Base-by-base conservation (phyloP, 192 early-diverging fungal genomes). In the Dimargaris cristalligena region DNA sequence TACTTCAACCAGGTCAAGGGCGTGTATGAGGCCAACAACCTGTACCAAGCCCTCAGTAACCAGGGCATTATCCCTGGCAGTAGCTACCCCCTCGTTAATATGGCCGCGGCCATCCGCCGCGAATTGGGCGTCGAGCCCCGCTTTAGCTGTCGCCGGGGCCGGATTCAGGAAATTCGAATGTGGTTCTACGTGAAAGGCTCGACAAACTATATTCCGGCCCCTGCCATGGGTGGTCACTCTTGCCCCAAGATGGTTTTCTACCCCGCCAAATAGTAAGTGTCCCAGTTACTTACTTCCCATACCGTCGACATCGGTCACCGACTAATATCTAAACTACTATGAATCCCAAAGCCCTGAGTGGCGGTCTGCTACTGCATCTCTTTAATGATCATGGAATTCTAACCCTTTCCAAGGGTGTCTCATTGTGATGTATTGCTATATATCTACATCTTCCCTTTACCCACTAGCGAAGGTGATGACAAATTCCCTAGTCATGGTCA, bases 111-210 rank as follows among this genome's bases (percentile, higher is more conserved):
- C 22, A 28, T 60, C 31, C 41, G 41, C 6, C 31, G 47, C 18
- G 66, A 60, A 4, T 70, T 64, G 62, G 67, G 71, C 22, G 62
- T 75, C n/a, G 71, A 70, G 31, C 66, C 74, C 22, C 72, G 68
- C n/a, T 63, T 72, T 13, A 65, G 61, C 49, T 75, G 74, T 57
- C 44, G 57, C 6, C 65, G 68, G n/a, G 16, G 68, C 0, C 46
- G 62, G 6, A 47, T 75, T 34, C 67, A 72, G 55, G 74, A 75
- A 35, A 65, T 75, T 8, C 62, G 48, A 32, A 46, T 75, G 35
- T 72, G 70, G 68, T 75, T 75, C 65, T 67, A 70, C 38, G 74
- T 75, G 33, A 59, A 61, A 13, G 74, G 74, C 14, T 58, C 65
- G 31, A 65, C 69, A 54, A 50, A 33, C 44, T 72, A 75, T 62